A percentile compares a stretch with the other conserved stretches of the same genome.
These are phyloP conservation scores for Myotisia sp. DNA, from an alignment of 2,329 filamentous ascomycete species.

Conservation along the genomic window DNA sequence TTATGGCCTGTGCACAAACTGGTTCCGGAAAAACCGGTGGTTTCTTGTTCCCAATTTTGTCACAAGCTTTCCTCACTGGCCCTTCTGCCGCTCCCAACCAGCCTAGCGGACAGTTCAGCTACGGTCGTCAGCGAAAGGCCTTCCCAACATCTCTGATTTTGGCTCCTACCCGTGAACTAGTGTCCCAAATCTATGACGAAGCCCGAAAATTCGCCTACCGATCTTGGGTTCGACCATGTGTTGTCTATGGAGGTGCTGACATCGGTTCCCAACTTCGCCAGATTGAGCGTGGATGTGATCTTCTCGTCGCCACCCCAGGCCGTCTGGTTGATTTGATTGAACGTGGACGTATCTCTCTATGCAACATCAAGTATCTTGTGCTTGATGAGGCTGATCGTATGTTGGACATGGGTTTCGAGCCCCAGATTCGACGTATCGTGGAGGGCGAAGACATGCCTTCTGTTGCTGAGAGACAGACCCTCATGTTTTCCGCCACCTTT, in stretches of 20 bases:
- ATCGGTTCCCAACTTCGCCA: slow-evolving; percentile 96
- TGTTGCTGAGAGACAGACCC: slow-evolving; percentile 74
- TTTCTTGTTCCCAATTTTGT: slow-evolving; percentile 97
- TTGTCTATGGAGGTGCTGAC: slow-evolving; percentile 97
- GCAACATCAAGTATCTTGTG: slow-evolving; percentile 98
- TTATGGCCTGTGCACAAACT: slow-evolving; percentile 99
- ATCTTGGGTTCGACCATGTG: slow-evolving; percentile 95
- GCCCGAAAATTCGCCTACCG: slow-evolving; percentile 96
- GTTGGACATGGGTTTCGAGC: slow-evolving; percentile 99
- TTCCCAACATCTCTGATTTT: slow-evolving; percentile 93
- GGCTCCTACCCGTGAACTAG: slow-evolving; percentile 92
- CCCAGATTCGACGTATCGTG: slow-evolving; percentile 95
- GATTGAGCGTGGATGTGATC: slow-evolving; percentile 93
- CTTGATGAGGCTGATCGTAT: slow-evolving; percentile 99
- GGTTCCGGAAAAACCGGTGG: slow-evolving; percentile 99
- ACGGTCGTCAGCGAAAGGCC: slow-evolving; percentile 90
- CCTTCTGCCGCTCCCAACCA: slow-evolving; percentile 55
- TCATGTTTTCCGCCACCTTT: slow-evolving; percentile 99
- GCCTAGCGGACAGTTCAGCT: slow-evolving; percentile 50
- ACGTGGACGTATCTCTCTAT: slow-evolving; percentile 91
- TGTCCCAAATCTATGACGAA: slow-evolving; percentile 97
- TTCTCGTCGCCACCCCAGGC: slow-evolving; percentile 91
- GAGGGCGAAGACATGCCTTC: slow-evolving; percentile 95
- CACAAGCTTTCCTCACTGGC: slow-evolving; percentile 87
- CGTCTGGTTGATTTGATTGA: slow-evolving; percentile 96